Percentiles rank a stretch among this genome's conserved stretches.
Conservation (phyloP, 192 early-diverging fungal species). For the Linnemannia elongata region DNA sequence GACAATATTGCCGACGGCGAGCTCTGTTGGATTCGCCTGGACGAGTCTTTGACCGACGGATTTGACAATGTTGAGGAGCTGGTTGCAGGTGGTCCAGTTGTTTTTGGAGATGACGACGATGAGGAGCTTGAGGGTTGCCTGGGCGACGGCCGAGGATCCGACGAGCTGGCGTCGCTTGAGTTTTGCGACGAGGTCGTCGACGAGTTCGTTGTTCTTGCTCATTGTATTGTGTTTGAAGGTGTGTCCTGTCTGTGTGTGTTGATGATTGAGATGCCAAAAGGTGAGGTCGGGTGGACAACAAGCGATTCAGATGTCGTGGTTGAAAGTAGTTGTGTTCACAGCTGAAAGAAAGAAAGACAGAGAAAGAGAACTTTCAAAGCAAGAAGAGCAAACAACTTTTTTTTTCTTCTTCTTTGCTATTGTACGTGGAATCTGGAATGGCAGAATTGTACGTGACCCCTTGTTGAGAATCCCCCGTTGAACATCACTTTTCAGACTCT, state of each 20-base stretch:
- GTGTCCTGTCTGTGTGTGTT: not conserved
- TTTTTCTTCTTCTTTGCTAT: not conserved
- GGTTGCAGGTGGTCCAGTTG: slow-evolving; percentile 76
- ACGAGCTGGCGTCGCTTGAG: slow-evolving; percentile 75
- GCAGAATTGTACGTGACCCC: not conserved
- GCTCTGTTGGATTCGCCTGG: slow-evolving; percentile 89
- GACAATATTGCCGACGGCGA: slow-evolving; percentile 89
- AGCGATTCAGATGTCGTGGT: not conserved
- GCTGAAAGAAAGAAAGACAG: too few relatives aligned
- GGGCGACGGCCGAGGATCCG: slow-evolving; percentile 75
- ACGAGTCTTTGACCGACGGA: slow-evolving; percentile 76
- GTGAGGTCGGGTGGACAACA: not conserved
- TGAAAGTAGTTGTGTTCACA: not conserved
- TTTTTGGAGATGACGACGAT: slow-evolving; percentile 82
- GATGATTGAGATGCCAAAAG: not conserved
- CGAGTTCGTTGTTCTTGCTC: slow-evolving; percentile 57
- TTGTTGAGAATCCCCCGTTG: not conserved
- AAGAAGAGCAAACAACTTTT: not conserved
- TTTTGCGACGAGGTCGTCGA: slow-evolving; percentile 67
- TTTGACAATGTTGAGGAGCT: slow-evolving; percentile 74
- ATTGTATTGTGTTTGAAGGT: slow-evolving; percentile 1
- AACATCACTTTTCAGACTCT: not conserved
- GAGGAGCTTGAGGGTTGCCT: slow-evolving; percentile 82
- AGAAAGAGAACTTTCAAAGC: too few relatives aligned
- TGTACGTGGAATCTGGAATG: not conserved